Base-by-base conservation (phyloP, 2,329 filamentous ascomycete species). In the Davidsoniella neocaledoniae region DNA sequence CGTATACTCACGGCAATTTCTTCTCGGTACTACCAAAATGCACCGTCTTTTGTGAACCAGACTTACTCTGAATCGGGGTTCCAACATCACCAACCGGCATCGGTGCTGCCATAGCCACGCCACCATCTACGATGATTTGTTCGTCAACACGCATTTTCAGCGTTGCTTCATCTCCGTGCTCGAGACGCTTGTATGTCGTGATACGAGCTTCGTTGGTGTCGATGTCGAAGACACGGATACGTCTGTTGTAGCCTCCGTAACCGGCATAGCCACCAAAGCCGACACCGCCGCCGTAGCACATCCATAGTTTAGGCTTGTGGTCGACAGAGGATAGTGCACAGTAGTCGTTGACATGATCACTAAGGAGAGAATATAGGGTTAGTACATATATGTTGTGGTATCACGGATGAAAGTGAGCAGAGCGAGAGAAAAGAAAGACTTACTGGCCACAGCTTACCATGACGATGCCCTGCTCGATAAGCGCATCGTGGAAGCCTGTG, bases 301-400 rank as follows among this genome's bases (percentile, higher is more conserved):
- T 94, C 91, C 91, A 98, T 2, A 96, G 68, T 26, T 81, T 75
- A 0, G 83, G 80, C 45, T 72, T 72, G n/a, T 70, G 64, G 19
- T 69, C 63, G 3, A 68, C 60, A 37, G 62, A 63, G 1, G 74
- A 79, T 7, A 95, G 72, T 55, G 84, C 80, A 63, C 91, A 98
- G 63, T 95, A 96, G 60, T 98, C 91, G 61, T 98, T 98, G 56
- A 83, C 90, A 61, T 98, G 91, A 60, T 98, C 91, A 62, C 81
- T 84, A 43, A 10, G 25, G 19, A 29, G 17, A 26, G 37, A 38
- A 42, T 19, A 12, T 36, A 8, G 8, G 10, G 40, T 56, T 52
- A 57, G 55, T 19, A 33, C 12, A 4, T 33, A 4, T 33, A 39
- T 23, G 29, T 29, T 45, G 12, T n/a, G 7, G 9, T 44, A 19